Conservation (phyloP, 169 alveolate species). For the Cryptosporidium tyzzeri region DNA sequence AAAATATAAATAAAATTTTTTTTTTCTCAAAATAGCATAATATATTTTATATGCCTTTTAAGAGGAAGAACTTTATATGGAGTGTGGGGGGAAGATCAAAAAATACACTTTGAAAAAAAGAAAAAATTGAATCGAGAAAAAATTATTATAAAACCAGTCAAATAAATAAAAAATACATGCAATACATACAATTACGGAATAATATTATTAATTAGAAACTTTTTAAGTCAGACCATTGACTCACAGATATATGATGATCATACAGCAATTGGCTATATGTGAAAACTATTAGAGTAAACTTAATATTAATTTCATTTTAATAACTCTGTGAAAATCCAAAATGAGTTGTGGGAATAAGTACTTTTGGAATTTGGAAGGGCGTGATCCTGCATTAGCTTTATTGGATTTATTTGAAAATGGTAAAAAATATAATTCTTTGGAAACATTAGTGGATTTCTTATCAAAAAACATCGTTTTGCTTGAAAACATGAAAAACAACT, state of each 20-base stretch:
- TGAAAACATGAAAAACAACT: background rate
- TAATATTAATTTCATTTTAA: background rate
- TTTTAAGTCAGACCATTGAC: background rate
- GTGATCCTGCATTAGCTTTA: slow-evolving; percentile 7
- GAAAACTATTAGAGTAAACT: background rate
- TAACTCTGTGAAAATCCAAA: background rate
- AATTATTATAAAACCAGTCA: background rate
- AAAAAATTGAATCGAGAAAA: background rate
- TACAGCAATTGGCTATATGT: slow-evolving; percentile 7
- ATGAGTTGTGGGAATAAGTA: background rate
- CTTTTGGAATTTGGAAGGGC: slow-evolving; percentile 35
- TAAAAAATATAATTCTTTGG: slow-evolving; percentile 17
- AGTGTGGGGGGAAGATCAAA: slow-evolving; percentile 47
- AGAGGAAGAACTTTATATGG: slow-evolving; percentile 25
- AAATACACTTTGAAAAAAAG: slow-evolving; percentile 2
- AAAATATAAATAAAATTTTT: too few relatives aligned
- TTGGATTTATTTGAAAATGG: background rate
- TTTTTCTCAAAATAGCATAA: too few relatives aligned
- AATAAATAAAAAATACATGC: background rate
- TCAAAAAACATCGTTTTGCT: slow-evolving; percentile 19
- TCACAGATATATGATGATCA: background rate
- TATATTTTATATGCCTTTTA: background rate
- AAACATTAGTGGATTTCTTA: slow-evolving; percentile 26
- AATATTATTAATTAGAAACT: background rate
- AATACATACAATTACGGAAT: background rate